A percentile compares a stretch with the other conserved stretches of the same genome.
Evolutionary conservation across 352 stramenopile species (phyloP).

Genomic region (Globisporangium barbulae): DNA sequence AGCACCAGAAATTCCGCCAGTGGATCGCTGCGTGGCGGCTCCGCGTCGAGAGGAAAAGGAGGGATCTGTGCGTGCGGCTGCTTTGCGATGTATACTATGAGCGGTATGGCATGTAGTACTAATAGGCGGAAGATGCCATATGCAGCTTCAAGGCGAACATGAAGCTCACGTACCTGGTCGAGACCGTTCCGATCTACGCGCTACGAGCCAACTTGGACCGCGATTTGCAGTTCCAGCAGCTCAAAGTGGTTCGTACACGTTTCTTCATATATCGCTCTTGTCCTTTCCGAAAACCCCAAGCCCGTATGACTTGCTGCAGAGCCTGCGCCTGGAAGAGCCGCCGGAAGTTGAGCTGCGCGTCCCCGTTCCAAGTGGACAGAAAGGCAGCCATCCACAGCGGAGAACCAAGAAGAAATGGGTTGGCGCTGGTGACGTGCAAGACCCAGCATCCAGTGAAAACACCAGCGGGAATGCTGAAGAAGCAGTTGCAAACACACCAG

Average conservation of each 20-base stretch:
- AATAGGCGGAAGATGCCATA: background rate
- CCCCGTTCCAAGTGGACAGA: background rate
- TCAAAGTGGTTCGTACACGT: constrained; percentile 7
- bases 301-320: background rate
- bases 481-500: background rate
- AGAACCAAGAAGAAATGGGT: constrained; percentile 6
- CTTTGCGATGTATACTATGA: background rate
- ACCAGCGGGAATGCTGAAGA: background rate
- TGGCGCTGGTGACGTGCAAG: background rate
- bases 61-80: background rate
- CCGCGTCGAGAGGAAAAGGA: constrained; percentile 11
- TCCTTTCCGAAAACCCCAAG: background rate
- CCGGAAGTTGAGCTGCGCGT: background rate
- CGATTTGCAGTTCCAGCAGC: constrained; percentile 6
- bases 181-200: constrained; percentile 11
- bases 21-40: constrained; percentile 17
- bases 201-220: background rate
- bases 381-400: background rate
- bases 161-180: constrained; percentile 1
- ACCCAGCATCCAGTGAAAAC: background rate
- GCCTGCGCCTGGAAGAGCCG: constrained; percentile 3
- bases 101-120: background rate
- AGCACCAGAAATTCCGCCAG: constrained; percentile 23
- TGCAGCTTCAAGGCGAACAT: constrained; percentile 8
- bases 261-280: background rate